These are phyloP conservation scores for Amanita phalloides DNA, from an alignment of 768 basidiomycete genomes.

Conservation along the genomic window DNA sequence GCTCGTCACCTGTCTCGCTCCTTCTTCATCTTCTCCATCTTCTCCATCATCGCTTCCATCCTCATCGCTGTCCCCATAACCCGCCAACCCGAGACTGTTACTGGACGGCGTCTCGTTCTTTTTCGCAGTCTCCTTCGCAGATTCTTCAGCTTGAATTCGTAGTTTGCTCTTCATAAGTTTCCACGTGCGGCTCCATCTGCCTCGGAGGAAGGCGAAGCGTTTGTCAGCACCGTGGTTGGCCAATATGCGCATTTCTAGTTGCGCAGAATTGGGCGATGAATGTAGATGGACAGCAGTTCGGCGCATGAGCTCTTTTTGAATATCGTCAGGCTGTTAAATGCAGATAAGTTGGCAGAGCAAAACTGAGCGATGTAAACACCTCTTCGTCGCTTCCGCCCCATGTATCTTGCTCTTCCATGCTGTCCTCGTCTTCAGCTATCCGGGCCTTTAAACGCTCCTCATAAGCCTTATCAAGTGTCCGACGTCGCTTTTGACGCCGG, in stretches of 20 bases:
- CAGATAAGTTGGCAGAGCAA: neutral
- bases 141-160: constrained; percentile 17
- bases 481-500: constrained; percentile 55
- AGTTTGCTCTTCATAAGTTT: constrained; percentile 36
- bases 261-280: constrained; percentile 64
- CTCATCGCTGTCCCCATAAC: constrained; percentile 50
- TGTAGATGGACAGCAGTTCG: constrained; percentile 63
- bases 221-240: constrained; percentile 74
- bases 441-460: constrained; percentile 61
- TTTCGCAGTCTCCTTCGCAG: constrained; percentile 8
- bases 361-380: constrained; percentile 22
- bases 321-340: constrained; percentile 40
- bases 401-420: constrained; percentile 28
- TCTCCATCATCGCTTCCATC: constrained; percentile 16
- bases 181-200: constrained; percentile 67
- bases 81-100: constrained; percentile 38
- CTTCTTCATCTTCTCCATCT: constrained; percentile 12
- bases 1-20: neutral
- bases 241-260: constrained; percentile 82
- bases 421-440: constrained; percentile 29
- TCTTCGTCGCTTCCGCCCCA: constrained; percentile 71
- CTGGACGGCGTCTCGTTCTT: neutral
- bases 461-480: constrained; percentile 44
- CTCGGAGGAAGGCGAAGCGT: constrained; percentile 74
- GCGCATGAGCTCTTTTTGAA: constrained; percentile 55